Evolutionary conservation across 2,329 filamentous ascomycete genomes (phyloP).

Genomic region (Lecanicillium sp.): DNA sequence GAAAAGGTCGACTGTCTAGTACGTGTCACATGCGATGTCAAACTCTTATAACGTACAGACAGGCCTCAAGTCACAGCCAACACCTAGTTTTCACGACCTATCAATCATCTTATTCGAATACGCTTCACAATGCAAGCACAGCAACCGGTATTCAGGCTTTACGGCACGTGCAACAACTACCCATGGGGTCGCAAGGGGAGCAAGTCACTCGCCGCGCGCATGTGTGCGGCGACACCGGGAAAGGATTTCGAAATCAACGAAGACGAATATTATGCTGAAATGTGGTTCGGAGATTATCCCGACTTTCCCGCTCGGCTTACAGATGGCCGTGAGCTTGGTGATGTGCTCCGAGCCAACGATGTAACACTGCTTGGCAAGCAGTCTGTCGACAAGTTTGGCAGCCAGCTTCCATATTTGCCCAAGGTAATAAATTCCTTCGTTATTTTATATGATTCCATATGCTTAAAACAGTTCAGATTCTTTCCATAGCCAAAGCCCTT

Average conservation of each 20-base stretch:
- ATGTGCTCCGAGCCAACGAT: slow-evolving; percentile 56
- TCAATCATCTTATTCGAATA: no score
- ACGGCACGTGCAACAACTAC: slow-evolving; percentile 50
- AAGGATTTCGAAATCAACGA: slow-evolving; percentile 59
- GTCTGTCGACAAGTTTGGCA: slow-evolving; percentile 54
- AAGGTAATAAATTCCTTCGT: slow-evolving; percentile 42
- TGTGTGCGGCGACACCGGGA: slow-evolving; percentile 60
- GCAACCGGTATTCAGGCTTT: no score
- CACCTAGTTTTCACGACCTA: no score
- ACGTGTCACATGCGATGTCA: no score
- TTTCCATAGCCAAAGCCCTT: slow-evolving; percentile 70
- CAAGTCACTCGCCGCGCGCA: slow-evolving; percentile 57
- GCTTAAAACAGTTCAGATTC: slow-evolving; percentile 36
- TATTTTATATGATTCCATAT: neutral
- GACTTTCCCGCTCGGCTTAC: slow-evolving; percentile 59
- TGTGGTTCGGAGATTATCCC: slow-evolving; percentile 76
- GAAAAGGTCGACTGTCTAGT: no score
- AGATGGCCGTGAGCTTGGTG: slow-evolving; percentile 57
- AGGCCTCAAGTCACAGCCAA: no score
- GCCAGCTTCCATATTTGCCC: slow-evolving; percentile 62
- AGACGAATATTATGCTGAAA: slow-evolving; percentile 54
- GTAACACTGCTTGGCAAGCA: slow-evolving; percentile 58
- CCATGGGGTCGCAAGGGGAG: slow-evolving; percentile 65
- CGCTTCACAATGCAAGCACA: no score
- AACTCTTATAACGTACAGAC: no score